These are phyloP conservation scores for Neurospora sp. DNA, from an alignment of 495 filamentous ascomycete genomes.

Conservation along the genomic window DNA sequence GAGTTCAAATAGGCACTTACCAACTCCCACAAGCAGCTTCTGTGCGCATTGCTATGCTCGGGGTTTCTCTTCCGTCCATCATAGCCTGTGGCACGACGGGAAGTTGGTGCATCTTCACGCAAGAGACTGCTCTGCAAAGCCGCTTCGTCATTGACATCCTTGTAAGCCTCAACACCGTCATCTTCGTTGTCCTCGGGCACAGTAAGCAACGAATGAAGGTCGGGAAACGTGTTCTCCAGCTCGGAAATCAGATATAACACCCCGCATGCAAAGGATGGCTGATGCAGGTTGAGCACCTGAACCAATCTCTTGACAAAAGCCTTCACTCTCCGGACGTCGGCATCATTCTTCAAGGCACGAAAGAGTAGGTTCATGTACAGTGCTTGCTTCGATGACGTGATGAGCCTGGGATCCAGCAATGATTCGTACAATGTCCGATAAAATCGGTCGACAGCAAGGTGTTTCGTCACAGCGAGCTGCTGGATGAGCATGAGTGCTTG, in stretches of 20 bases:
- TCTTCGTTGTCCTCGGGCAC: constrained; percentile 54
- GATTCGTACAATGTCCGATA: constrained; percentile 94
- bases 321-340: constrained; percentile 79
- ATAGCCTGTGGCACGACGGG: constrained; percentile 35
- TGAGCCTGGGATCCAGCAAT: constrained; percentile 76
- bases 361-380: constrained; percentile 89
- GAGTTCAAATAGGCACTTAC: constrained; percentile 31
- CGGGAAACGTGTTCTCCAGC: constrained; percentile 63
- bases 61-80: constrained; percentile 87
- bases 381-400: constrained; percentile 86
- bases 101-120: constrained; percentile 4
- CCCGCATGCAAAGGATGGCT: constrained; percentile 85
- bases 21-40: constrained; percentile 87
- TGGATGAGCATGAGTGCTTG: constrained; percentile 94
- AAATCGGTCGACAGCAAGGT: constrained; percentile 72
- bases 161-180: constrained; percentile 29
- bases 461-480: constrained; percentile 72
- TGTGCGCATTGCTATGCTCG: constrained; percentile 79
- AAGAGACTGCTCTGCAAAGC: constrained; percentile 7
- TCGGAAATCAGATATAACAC: constrained; percentile 80
- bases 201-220: constrained; percentile 61
- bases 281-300: constrained; percentile 77
- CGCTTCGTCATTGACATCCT: constrained; percentile 53
- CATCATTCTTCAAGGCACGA: constrained; percentile 74
- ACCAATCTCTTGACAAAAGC: constrained; percentile 90